Conservation (phyloP, 257 asterid species). For the Solanum chiquidenum region DNA sequence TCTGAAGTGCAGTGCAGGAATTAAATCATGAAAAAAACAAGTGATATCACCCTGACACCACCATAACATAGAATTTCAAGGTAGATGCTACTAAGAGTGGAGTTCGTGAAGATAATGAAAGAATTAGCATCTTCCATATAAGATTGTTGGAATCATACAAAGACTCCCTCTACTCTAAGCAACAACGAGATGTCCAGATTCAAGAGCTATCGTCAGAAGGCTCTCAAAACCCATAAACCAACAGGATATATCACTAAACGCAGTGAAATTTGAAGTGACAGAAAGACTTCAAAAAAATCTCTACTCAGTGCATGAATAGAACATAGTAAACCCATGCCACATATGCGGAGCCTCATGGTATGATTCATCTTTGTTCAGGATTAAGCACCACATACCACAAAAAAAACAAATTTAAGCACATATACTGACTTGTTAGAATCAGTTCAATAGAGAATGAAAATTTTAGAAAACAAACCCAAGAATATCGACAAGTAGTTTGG, state of each 20-base stretch:
- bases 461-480: not conserved
- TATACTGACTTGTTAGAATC: not conserved
- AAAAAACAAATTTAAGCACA: not conserved
- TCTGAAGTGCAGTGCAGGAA: slow-evolving; percentile 5
- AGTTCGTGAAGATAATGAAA: not conserved
- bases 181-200: not conserved
- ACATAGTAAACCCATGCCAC: not conserved
- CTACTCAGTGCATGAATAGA: not conserved
- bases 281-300: not conserved
- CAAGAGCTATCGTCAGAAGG: not conserved
- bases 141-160: not conserved
- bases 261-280: not conserved
- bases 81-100: not conserved
- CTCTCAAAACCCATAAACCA: not conserved
- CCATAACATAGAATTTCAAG: not conserved
- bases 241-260: not conserved
- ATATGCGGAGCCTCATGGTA: not conserved
- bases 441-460: not conserved
- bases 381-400: not conserved
- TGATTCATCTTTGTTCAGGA: not conserved
- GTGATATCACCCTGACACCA: not conserved
- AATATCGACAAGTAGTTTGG: not conserved
- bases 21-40: not conserved
- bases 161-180: not conserved
- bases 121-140: not conserved